Evolutionary conservation across 2,329 filamentous ascomycete genomes (phyloP).

Genomic region (Pseudogymnoascus verrucosus): DNA sequence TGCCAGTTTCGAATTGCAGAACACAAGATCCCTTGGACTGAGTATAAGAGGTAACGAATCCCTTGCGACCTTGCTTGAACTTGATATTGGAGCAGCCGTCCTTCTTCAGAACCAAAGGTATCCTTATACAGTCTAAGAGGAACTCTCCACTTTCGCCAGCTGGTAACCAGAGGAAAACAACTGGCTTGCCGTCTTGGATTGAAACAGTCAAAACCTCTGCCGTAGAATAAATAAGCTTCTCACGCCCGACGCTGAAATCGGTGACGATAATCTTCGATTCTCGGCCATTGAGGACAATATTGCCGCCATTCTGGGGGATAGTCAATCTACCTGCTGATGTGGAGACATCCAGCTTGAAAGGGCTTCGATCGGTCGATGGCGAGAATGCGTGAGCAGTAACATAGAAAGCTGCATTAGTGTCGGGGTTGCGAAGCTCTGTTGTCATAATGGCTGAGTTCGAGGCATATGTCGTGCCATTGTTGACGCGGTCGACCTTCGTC

Average conservation of each 20-base stretch:
- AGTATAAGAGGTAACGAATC: slow-evolving; percentile 39
- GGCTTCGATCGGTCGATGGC: slow-evolving; percentile 40
- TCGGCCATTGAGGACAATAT: slow-evolving; percentile 49
- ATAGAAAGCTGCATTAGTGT: slow-evolving; percentile 51
- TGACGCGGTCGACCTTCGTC: slow-evolving; percentile 44
- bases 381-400: slow-evolving; percentile 48
- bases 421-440: slow-evolving; percentile 50
- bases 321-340: slow-evolving; percentile 48
- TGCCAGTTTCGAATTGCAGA: slow-evolving; percentile 38
- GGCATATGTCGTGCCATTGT: slow-evolving; percentile 41
- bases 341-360: slow-evolving; percentile 46
- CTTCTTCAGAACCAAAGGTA: slow-evolving; percentile 40
- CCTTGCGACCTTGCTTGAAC: slow-evolving; percentile 33
- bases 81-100: slow-evolving; percentile 34
- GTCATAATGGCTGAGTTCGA: slow-evolving; percentile 44
- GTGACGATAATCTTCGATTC: slow-evolving; percentile 55
- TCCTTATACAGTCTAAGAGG: slow-evolving; percentile 42
- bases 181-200: slow-evolving; percentile 37
- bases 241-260: slow-evolving; percentile 46
- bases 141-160: slow-evolving; percentile 48
- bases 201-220: slow-evolving; percentile 47
- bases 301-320: slow-evolving; percentile 42
- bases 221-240: slow-evolving; percentile 46
- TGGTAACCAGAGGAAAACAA: slow-evolving; percentile 46
- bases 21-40: slow-evolving; percentile 41